Conservation (phyloP, 2,329 filamentous ascomycete species). For the Xylaria sp. region DNA sequence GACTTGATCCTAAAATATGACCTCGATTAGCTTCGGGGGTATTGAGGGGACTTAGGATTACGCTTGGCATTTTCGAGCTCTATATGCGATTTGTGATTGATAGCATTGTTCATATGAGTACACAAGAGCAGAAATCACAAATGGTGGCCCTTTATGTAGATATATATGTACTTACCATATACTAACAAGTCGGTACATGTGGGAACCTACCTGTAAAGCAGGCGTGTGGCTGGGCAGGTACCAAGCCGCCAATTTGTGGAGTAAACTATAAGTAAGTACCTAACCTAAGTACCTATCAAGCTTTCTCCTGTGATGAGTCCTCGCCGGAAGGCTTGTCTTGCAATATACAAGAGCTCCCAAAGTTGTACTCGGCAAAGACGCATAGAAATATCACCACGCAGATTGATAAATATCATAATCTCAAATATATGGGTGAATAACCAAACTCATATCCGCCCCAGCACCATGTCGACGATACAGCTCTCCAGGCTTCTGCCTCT, state of each 20-base stretch:
- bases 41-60: too few relatives aligned
- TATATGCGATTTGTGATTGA: too few relatives aligned
- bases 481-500: slow-evolving; percentile 84
- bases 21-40: too few relatives aligned
- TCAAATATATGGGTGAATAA: not conserved
- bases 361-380: not conserved
- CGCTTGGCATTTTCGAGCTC: too few relatives aligned
- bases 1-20: too few relatives aligned
- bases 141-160: not conserved
- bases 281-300: not conserved
- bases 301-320: slow-evolving; percentile 9
- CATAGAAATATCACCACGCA: not conserved
- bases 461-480: slow-evolving; percentile 68
- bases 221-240: too few relatives aligned
- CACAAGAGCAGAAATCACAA: not conserved
- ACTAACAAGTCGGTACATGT: too few relatives aligned
- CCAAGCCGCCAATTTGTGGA: not conserved
- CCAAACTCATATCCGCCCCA: not conserved
- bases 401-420: not conserved
- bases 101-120: not conserved
- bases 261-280: not conserved
- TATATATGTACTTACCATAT: not conserved
- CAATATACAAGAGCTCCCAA: not conserved
- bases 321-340: slow-evolving; percentile 4
- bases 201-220: too few relatives aligned